Evolutionary conservation across 345 rosid species (phyloP), one percentile per base, ranked within the genome.

Genomic region (Ailanthus altissimus): DNA sequence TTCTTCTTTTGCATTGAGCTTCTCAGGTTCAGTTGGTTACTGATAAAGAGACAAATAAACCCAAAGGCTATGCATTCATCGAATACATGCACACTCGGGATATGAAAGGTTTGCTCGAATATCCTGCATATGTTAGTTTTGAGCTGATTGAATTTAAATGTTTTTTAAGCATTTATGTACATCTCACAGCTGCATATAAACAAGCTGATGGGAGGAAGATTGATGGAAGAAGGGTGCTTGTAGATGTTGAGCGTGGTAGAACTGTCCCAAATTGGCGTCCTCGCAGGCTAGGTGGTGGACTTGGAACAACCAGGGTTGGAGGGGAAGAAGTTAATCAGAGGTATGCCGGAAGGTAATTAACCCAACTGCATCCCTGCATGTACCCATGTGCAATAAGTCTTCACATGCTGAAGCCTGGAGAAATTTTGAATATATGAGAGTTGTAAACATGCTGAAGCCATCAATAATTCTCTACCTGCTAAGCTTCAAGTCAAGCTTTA

Each of bases 261-360:
- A 96, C 99, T 43, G 99, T 96, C 51, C 99, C 99, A n/a, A 96
- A 96, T 85, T 96, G 98, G 99, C 91, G 99, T 50, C 99, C 99
- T 46, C 98, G 98, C 59, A 89, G 98, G 69, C 92, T 96, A 72
- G 99, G 99, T 77, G 99, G 99, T 87, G 99, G 99, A 74, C 98
- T 96, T 84, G 99, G 99, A 82, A 89, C 98, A 18, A 86, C 92
- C 70, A 87, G 99, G 77, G 89, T 92, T 76, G 87, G 97, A 23
- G 93, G 95, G 82, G 99, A 91, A 86, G 97, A 93, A 75, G 86
- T 84, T 78, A 88, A 80, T 71, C 90, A 84, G 77, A 90, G 78
- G 83, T 60, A 78, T 69, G 70, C 87, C 76, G 87, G 86, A 62
- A 74, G 88, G 85, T 87, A 83, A 71, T 65, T 69, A 73, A 65